These are phyloP conservation scores for Penicillium atrosanguineum DNA, from an alignment of 495 filamentous ascomycete genomes.

Conservation along the genomic window DNA sequence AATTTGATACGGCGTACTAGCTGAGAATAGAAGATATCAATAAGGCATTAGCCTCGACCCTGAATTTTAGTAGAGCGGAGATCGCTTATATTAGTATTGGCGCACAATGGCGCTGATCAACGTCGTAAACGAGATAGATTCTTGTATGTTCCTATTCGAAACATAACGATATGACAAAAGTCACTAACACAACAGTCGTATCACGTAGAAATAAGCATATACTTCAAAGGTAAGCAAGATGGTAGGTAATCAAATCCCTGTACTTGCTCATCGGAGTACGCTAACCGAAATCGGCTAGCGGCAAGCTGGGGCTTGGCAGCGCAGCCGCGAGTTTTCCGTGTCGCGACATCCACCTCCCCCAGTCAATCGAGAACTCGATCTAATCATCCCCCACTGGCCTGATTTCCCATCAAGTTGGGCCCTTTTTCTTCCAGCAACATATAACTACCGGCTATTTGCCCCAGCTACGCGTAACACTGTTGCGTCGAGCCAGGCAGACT, in stretches of 20 bases:
- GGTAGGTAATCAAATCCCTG: neutral
- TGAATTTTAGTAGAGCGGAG: no score
- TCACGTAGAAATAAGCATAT: neutral
- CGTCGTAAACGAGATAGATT: neutral
- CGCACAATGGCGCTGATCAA: no score
- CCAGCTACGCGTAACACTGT: slow-evolving; percentile 3
- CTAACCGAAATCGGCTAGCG: slow-evolving; percentile 17
- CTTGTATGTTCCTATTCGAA: neutral
- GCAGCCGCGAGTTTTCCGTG: slow-evolving; percentile 33
- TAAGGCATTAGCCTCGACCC: no score
- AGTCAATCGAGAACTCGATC: slow-evolving; percentile 19
- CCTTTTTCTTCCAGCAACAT: neutral
- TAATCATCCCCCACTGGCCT: slow-evolving; percentile 21
- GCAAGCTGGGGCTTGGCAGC: slow-evolving; percentile 18
- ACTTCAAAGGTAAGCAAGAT: neutral
- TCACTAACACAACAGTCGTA: neutral
- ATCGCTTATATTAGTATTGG: no score
- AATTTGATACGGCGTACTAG: no score
- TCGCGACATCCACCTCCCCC: slow-evolving; percentile 31
- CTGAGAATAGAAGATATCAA: no score
- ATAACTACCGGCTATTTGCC: neutral
- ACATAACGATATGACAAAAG: neutral
- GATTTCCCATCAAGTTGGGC: slow-evolving; percentile 17
- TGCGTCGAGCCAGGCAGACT: slow-evolving; percentile 16
- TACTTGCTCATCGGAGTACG: neutral